A percentile compares a stretch with the other conserved stretches of the same genome.
Evolutionary conservation across 139 green algal genomes (phyloP).

Genomic region (Volvox reticuliferus): DNA sequence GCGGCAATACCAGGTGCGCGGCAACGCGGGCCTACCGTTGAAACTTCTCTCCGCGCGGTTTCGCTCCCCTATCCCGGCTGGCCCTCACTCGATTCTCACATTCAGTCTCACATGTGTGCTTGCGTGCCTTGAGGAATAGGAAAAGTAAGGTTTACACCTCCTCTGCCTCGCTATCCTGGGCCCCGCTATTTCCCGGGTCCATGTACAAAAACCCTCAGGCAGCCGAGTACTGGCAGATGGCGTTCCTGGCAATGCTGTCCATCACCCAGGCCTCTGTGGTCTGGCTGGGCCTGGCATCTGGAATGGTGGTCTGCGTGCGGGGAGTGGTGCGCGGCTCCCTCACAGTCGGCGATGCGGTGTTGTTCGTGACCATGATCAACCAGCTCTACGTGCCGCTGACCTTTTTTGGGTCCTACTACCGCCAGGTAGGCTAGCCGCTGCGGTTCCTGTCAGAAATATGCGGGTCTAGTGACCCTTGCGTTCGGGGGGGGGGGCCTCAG

Average conservation of each 20-base stretch:
- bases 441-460: no score
- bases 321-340: slow-evolving; percentile 68
- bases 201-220: no score
- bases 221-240: slow-evolving; percentile 73
- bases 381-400: slow-evolving; percentile 93
- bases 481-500: no score
- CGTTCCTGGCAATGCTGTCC: slow-evolving; percentile 60
- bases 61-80: neutral
- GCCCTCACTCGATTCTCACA: neutral
- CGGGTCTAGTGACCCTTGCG: no score
- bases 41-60: neutral
- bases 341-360: slow-evolving; percentile 88
- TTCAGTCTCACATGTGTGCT: neutral
- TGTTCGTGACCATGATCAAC: slow-evolving; percentile 91
- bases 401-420: slow-evolving; percentile 89
- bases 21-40: neutral
- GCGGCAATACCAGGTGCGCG: slow-evolving; percentile 76
- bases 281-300: slow-evolving; percentile 64
- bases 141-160: no score
- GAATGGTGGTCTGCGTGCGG: slow-evolving; percentile 77
- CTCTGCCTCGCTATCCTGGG: neutral
- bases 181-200: no score
- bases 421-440: slow-evolving; percentile 55
- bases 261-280: slow-evolving; percentile 66
- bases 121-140: no score